These are phyloP conservation scores for Russula olivacea DNA, from an alignment of 768 basidiomycete species.

Conservation along the genomic window DNA sequence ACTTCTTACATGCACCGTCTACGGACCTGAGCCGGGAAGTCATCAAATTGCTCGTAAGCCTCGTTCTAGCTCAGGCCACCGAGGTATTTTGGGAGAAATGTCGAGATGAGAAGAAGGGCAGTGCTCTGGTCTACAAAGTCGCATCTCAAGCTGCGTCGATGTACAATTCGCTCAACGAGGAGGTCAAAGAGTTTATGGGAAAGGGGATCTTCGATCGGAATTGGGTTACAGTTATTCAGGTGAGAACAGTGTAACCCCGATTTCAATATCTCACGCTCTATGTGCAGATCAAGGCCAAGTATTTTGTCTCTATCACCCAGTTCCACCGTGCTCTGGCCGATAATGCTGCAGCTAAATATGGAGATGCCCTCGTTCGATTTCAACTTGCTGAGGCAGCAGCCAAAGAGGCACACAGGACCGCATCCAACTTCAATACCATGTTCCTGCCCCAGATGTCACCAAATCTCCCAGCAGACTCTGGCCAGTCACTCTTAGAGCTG, in stretches of 20 bases:
- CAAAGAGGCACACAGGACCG: constrained; percentile 73
- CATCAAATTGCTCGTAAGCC: constrained; percentile 82
- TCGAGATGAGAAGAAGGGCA: constrained; percentile 85
- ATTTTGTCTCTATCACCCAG: constrained; percentile 80
- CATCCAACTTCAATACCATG: constrained; percentile 59
- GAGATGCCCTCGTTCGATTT: constrained; percentile 78
- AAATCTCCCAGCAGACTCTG: constrained; percentile 83
- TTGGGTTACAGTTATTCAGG: constrained; percentile 86
- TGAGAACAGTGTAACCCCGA: constrained; percentile 30
- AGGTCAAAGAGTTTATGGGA: constrained; percentile 94
- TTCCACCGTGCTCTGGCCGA: constrained; percentile 84
- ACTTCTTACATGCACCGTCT: constrained; percentile 96
- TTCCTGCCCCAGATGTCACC: constrained; percentile 71
- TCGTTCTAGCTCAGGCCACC: constrained; percentile 89
- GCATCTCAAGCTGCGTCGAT: constrained; percentile 75
- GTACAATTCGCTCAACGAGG: constrained; percentile 80
- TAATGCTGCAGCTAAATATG: constrained; percentile 68
- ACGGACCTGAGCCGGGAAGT: constrained; percentile 93
- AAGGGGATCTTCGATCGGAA: constrained; percentile 94
- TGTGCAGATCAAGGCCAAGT: constrained; percentile 83
- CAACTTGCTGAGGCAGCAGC: constrained; percentile 69
- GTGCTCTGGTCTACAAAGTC: constrained; percentile 73
- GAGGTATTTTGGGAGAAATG: constrained; percentile 96
- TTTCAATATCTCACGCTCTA: constrained; percentile 4
- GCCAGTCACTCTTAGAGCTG: constrained; percentile 70